phyloP scores from a whole-genome alignment of 805 yeast species.

The Allodekkera sacchari region DNA sequence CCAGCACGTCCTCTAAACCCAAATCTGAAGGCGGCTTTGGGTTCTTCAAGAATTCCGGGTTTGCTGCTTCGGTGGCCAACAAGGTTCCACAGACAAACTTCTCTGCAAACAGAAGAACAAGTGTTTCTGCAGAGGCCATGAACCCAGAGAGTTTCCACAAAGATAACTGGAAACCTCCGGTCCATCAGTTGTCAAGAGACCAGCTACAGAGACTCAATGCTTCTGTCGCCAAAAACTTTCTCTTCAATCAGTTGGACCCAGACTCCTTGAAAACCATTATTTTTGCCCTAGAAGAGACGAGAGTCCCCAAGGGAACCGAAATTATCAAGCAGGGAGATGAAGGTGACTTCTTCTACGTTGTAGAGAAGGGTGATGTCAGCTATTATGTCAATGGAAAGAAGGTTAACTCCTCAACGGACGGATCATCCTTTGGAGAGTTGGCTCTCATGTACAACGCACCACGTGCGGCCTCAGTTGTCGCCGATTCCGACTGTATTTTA shows the following conservation, averaged over 20 bases:
- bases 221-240: slow-evolving; percentile 71
- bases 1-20: background rate
- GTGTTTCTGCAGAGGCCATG: slow-evolving; percentile 84
- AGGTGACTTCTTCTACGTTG: slow-evolving; percentile 85
- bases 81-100: slow-evolving; percentile 29
- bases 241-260: slow-evolving; percentile 76
- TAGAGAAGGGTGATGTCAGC: slow-evolving; percentile 80
- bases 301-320: slow-evolving; percentile 46
- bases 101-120: slow-evolving; percentile 78
- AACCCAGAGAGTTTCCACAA: slow-evolving; percentile 63
- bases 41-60: slow-evolving; percentile 12
- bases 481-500: slow-evolving; percentile 60
- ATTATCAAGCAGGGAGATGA: slow-evolving; percentile 89
- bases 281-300: slow-evolving; percentile 73
- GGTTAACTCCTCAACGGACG: slow-evolving; percentile 72
- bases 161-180: slow-evolving; percentile 69
- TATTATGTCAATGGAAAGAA: slow-evolving; percentile 62
- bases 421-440: slow-evolving; percentile 91
- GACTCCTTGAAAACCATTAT: slow-evolving; percentile 72
- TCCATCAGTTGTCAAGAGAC: slow-evolving; percentile 48
- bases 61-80: slow-evolving; percentile 32
- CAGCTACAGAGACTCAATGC: slow-evolving; percentile 63
- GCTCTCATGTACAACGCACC: slow-evolving; percentile 97
- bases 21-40: slow-evolving; percentile 1
- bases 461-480: slow-evolving; percentile 89